A percentile compares a stretch with the other conserved stretches of the same genome.
Conservation (phyloP, 2,329 filamentous ascomycete species). For the Colletotrichum sojae region DNA sequence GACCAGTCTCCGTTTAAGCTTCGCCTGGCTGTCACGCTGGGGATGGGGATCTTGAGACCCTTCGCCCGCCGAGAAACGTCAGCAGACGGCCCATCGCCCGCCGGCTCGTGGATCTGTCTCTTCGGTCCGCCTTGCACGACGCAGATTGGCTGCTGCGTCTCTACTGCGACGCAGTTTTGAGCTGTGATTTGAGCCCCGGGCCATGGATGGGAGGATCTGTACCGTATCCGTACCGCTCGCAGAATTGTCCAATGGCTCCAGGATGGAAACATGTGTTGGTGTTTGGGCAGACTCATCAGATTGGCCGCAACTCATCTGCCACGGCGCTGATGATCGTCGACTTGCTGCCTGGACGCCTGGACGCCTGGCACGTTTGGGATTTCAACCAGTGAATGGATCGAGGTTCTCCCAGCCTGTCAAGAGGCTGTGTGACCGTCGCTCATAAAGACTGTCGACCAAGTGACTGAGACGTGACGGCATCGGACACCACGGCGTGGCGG, state of each 20-base stretch:
- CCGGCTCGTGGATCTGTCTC: conserved; percentile 14
- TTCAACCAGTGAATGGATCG: background rate
- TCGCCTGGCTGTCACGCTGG: background rate
- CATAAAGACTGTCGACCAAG: background rate
- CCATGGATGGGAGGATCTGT: background rate
- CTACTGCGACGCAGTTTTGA: background rate
- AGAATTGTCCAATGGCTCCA: background rate
- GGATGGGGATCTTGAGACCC: background rate
- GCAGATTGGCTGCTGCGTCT: conserved; percentile 18
- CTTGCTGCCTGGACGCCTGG: background rate
- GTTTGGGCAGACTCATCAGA: background rate
- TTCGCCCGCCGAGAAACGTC: conserved; percentile 15
- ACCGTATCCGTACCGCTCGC: background rate
- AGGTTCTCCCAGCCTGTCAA: background rate
- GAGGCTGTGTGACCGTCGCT: conserved; percentile 2
- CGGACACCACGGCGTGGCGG: background rate
- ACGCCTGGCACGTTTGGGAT: background rate
- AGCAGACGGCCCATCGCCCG: conserved; percentile 16
- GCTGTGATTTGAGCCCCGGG: background rate
- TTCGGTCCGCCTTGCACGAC: conserved; percentile 17
- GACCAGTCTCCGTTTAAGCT: conserved; percentile 29
- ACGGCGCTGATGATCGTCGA: background rate
- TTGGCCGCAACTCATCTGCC: background rate
- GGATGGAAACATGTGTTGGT: background rate
- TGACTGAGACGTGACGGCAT: conserved; percentile 13